Base-by-base conservation (phyloP, 2,329 filamentous ascomycete species). In the Incumbomyces lentus region DNA sequence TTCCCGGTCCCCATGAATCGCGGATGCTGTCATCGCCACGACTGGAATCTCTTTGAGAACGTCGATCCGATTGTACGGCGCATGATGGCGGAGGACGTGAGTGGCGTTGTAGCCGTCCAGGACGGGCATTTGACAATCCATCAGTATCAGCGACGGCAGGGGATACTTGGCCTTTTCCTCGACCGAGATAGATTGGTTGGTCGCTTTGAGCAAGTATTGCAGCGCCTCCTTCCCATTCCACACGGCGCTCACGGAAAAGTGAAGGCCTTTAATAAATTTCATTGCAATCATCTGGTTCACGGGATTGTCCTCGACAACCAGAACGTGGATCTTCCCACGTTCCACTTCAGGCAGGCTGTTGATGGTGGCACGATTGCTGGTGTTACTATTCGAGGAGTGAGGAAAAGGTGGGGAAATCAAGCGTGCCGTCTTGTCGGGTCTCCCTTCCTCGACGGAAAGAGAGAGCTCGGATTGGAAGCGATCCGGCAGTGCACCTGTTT, bases 141-240 rank as follows among this genome's bases (percentile, higher is more conserved):
- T 86, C 33, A 89, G 67, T 45, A 90, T 86, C 6, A 90, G 78
- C 54, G 86, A 78, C 0, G 85, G 84, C 42, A 77, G 78, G 10
- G 67, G 64, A 37, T 74, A 68, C 26, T 69, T 66, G 13, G 56
- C 39, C 4, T 63, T 62, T 22, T 63, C 57, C 42, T 62, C 60
- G 6, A 60, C 55, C 18, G 72, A 69, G 26, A 52, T 36, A 14
- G 49, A 35, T 12, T 50, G 39, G 19, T 49, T 50, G 1, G 78
- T 75, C 2, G 71, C 71, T 39, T 74, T 61, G 12, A 64, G 50
- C 13, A 90, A 68, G 59, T 88, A 88, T 16, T 88, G 81, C 13
- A 90, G 69, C 1, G 83, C 85, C 59, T 90, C 84, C 60, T 83
- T 78, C 18, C 85, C 85, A 55, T 88, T 87, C 81, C 82, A 86